phyloP scores from a whole-genome alignment of 2,329 filamentous ascomycete species.

The Celoporthe dispersa region DNA sequence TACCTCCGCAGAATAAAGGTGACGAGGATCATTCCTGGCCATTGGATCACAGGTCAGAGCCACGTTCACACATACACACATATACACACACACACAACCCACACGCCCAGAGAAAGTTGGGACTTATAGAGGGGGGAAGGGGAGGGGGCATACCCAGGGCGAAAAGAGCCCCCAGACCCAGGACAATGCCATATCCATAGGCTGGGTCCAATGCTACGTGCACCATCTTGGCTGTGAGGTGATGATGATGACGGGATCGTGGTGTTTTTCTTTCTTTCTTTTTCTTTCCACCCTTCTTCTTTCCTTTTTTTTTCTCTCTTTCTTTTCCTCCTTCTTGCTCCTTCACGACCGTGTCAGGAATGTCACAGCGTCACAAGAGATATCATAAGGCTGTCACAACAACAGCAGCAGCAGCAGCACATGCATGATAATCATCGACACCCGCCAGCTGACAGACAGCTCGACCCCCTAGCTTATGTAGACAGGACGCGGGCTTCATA shows the following conservation, averaged over 20 bases:
- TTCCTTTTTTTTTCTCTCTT: too few species aligned
- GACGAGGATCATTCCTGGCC: conserved; percentile 43
- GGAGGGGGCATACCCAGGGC: conserved; percentile 56
- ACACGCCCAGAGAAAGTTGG: background rate
- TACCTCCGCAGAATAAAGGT: conserved; percentile 45
- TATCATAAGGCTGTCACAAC: background rate
- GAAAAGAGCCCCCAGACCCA: conserved; percentile 75
- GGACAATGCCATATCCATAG: conserved; percentile 77
- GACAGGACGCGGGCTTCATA: background rate
- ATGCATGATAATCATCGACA: background rate
- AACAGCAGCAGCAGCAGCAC: background rate
- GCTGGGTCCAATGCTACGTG: conserved; percentile 56
- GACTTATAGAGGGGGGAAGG: background rate
- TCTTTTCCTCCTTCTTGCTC: too few species aligned
- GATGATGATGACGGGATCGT: background rate
- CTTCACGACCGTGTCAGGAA: background rate
- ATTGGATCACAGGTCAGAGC: background rate
- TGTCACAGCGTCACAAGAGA: background rate
- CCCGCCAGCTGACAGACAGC: background rate
- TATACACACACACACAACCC: background rate
- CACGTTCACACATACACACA: too few species aligned
- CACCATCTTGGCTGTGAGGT: conserved; percentile 31
- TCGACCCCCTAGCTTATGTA: background rate
- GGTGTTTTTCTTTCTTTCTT: background rate
- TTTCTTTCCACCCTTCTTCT: too few species aligned